Conservation (phyloP, 129 eudicot species). For the Saussurea involucrata region DNA sequence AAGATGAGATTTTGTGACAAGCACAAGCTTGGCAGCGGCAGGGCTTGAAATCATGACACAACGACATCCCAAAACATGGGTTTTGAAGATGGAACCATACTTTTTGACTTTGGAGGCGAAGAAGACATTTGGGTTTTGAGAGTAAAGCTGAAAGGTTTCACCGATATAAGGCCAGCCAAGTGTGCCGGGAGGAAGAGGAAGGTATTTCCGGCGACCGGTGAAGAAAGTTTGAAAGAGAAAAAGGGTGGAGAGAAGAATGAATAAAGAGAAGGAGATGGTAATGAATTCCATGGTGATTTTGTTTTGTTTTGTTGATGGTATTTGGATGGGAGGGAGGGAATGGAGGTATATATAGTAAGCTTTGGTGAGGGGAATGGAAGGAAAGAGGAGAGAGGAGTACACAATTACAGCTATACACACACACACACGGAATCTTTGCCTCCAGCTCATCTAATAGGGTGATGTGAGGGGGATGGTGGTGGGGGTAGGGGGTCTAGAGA, state of each 20-base stretch:
- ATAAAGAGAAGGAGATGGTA: constrained; percentile 14
- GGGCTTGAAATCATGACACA: constrained; percentile 96
- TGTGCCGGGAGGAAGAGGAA: constrained; percentile 91
- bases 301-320: not conserved
- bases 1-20: constrained; percentile 64
- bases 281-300: constrained; percentile 44
- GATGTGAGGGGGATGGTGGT: not conserved
- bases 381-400: too few relatives aligned
- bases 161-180: constrained; percentile 95
- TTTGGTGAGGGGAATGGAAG: not conserved
- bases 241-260: constrained; percentile 16
- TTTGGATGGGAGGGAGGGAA: constrained; percentile 32
- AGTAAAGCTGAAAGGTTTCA: constrained; percentile 93
- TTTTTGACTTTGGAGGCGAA: constrained; percentile 82
- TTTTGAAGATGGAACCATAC: constrained; percentile 91
- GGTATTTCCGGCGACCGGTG: constrained; percentile 31
- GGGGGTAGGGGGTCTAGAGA: constrained; percentile 1
- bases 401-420: constrained; percentile 55
- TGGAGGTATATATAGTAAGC: constrained; percentile 41
- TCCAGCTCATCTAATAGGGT: constrained; percentile 62
- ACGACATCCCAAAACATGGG: constrained; percentile 84
- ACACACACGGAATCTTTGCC: constrained; percentile 69
- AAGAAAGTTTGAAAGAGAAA: constrained; percentile 24
- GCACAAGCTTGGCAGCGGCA: constrained; percentile 77
- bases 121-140: constrained; percentile 85